Conservation (phyloP, 73 alveolate genomes). For the Paramecium sexaurelia region DNA sequence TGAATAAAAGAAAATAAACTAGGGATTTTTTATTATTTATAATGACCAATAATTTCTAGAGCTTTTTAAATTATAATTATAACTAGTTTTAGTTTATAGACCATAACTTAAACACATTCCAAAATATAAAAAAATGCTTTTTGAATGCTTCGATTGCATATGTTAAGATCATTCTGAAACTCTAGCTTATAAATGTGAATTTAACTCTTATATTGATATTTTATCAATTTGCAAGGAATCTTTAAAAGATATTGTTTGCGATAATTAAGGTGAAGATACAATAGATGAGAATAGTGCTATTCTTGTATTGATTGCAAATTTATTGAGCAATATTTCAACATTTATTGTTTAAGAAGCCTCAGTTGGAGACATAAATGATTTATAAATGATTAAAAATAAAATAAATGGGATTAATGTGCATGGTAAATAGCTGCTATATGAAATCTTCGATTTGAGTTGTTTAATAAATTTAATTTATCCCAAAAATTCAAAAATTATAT, state of each 20-base stretch:
- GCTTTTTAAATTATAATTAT: background rate
- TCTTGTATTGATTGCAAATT: background rate
- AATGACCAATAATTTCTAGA: background rate
- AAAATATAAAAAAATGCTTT: background rate
- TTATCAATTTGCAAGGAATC: background rate
- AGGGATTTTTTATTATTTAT: conserved; percentile 35
- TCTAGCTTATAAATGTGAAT: conserved; percentile 2
- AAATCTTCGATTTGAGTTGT: background rate
- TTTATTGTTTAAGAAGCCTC: conserved; percentile 13
- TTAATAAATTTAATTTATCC: background rate
- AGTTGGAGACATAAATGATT: background rate
- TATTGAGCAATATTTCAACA: background rate
- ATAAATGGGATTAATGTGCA: background rate
- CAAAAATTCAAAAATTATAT: background rate
- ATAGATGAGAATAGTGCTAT: background rate
- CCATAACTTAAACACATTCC: background rate
- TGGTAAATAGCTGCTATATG: background rate
- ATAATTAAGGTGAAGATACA: conserved; percentile 28
- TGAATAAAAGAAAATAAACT: background rate
- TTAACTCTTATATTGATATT: background rate
- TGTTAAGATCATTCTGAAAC: background rate
- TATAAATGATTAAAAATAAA: background rate
- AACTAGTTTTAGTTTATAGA: background rate
- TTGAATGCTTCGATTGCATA: background rate
- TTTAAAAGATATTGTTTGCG: background rate